Percentiles rank a stretch among this genome's conserved stretches.
These are phyloP conservation scores for Populus trichocarpa DNA, from an alignment of 441 rosid genomes.

Conservation along the genomic window DNA sequence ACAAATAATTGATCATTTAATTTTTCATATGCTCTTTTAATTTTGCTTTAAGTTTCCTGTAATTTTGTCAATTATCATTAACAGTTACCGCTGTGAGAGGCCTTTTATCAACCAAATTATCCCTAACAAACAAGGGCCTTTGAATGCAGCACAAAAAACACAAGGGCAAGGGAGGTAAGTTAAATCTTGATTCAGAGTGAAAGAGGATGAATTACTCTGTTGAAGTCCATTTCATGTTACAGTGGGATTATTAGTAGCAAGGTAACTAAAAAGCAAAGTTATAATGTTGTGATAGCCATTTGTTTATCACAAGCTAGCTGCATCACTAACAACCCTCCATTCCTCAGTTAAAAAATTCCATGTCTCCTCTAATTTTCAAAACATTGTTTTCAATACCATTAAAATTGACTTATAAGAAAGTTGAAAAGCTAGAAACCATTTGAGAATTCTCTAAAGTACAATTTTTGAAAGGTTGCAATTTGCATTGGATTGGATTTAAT, in stretches of 20 bases:
- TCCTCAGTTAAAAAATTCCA: background rate
- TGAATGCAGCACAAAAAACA: slow-evolving; percentile 5
- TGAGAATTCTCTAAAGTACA: background rate
- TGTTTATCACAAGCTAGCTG: background rate
- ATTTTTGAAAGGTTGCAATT: background rate
- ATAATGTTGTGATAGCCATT: background rate
- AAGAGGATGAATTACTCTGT: background rate
- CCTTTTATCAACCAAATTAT: slow-evolving; percentile 60
- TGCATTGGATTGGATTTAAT: background rate
- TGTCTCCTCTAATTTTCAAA: background rate
- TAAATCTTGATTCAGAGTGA: background rate
- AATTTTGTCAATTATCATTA: slow-evolving; percentile 10
- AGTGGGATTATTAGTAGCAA: background rate
- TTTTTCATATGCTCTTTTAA: background rate
- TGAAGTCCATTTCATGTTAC: background rate
- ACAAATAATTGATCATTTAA: slow-evolving; percentile 7
- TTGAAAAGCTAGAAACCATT: background rate
- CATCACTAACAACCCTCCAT: background rate
- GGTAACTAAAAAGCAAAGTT: slow-evolving; percentile 2
- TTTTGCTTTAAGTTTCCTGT: background rate
- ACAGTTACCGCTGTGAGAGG: slow-evolving; percentile 68
- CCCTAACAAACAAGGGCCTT: slow-evolving; percentile 1
- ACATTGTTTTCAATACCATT: slow-evolving; percentile 1
- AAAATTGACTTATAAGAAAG: background rate
- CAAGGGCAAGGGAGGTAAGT: background rate